Base-by-base conservation (phyloP, 1,284 basidiomycete species). In the Violaceomyces palustris region DNA sequence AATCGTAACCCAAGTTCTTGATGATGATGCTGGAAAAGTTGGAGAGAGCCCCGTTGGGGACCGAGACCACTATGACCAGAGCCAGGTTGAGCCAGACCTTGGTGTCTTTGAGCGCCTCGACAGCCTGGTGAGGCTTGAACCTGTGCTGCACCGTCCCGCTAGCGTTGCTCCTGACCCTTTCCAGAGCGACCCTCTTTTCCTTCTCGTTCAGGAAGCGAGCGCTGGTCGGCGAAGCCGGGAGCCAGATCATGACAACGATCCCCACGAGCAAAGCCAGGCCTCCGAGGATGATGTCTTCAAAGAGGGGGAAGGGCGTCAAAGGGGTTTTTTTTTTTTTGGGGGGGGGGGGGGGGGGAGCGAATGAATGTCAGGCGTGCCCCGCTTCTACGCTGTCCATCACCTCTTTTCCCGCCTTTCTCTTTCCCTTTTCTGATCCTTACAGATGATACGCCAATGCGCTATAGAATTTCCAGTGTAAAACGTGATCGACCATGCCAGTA, bases 121-220 rank as follows among this genome's bases (percentile, higher is more conserved):
- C 73, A 28, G 73, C 72, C 74, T 79, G 78, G 39, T 78, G 72
- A 65, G 53, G 67, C 73, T 82, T 82, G 71, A 80, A 81, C 39
- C 75, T 73, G 49, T 74, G 77, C 64, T 81, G 80, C 65, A 81
- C 79, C 24, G 81, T 77, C 10, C 80, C 80, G 0, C 74, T 75
- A 61, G 75, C 66, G 61, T 82, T 81, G 57, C 77, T 76, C 32
- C 79, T 69, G 8, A 82, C 79, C n/a, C 80, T 75, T 61, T 80
- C 78, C 18, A 79, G 77, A 36, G 81, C 78, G 15, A 80, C 75
- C n/a, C 78, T 54, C 24, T 78, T 74, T 55, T 82, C 79, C 45
- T 79, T 76, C 18, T 74, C 67, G 22, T 76, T 75, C 54, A 76
- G 80, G 37, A 58, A 56, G 1, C 45, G 36, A 9, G 58, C 53